Conservation (phyloP, 495 filamentous ascomycete species). For the Hypoxylon crocopeplum region DNA sequence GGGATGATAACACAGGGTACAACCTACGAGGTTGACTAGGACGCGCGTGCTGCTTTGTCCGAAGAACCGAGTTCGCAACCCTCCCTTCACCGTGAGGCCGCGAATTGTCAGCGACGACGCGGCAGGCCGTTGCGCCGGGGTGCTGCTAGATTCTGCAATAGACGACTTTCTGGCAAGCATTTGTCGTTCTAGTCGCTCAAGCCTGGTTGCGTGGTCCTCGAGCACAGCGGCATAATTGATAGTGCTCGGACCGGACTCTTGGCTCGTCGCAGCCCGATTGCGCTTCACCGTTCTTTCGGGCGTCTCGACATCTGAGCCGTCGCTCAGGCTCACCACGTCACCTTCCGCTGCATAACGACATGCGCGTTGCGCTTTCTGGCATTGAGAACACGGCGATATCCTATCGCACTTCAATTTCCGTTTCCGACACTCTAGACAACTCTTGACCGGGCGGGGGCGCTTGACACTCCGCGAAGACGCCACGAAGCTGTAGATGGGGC, state of each 20-base stretch:
- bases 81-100: slow-evolving; percentile 44
- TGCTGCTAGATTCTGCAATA: slow-evolving; percentile 22
- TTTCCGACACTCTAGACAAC: slow-evolving; percentile 57
- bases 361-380: slow-evolving; percentile 56
- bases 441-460: slow-evolving; percentile 52
- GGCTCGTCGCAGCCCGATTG: slow-evolving; percentile 22
- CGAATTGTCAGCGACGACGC: slow-evolving; percentile 41
- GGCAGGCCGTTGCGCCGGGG: slow-evolving; percentile 23
- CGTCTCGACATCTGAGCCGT: slow-evolving; percentile 44
- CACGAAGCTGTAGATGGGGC: slow-evolving; percentile 29
- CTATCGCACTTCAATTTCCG: slow-evolving; percentile 67
- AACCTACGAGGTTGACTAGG: slow-evolving; percentile 46
- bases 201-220: slow-evolving; percentile 41
- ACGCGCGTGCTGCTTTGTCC: slow-evolving; percentile 43
- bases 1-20: background rate
- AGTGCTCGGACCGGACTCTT: slow-evolving; percentile 21
- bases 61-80: slow-evolving; percentile 42
- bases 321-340: slow-evolving; percentile 41
- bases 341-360: slow-evolving; percentile 47
- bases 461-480: slow-evolving; percentile 45
- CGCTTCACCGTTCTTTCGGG: slow-evolving; percentile 44
- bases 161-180: slow-evolving; percentile 36
- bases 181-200: slow-evolving; percentile 45
- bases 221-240: slow-evolving; percentile 29
- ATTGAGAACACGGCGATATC: slow-evolving; percentile 61